Evolutionary conservation across 2,329 filamentous ascomycete species (phyloP).

Genomic region (Anisogramma anomala): DNA sequence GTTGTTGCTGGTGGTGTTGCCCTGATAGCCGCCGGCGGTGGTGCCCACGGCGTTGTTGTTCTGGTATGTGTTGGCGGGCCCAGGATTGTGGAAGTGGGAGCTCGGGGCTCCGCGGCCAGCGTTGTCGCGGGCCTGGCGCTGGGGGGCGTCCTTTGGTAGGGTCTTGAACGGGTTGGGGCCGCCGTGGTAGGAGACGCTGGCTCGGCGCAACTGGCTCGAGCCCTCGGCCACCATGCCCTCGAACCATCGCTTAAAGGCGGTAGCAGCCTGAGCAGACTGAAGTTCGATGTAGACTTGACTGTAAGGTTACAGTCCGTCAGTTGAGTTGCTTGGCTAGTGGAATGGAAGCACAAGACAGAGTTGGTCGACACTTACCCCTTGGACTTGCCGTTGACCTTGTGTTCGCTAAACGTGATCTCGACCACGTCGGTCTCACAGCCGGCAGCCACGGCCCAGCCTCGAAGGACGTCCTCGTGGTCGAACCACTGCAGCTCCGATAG

Average conservation of each 20-base stretch:
- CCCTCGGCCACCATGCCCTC: slow-evolving; percentile 47
- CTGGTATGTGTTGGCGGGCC: slow-evolving; percentile 25
- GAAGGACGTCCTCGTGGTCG: slow-evolving; percentile 90
- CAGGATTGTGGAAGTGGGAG: slow-evolving; percentile 33
- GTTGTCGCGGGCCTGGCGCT: slow-evolving; percentile 52
- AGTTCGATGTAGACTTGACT: slow-evolving; percentile 80
- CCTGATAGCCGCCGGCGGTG: slow-evolving; percentile 27
- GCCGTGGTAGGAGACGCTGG: slow-evolving; percentile 59
- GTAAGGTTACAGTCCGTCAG: slow-evolving; percentile 11
- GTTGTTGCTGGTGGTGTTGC: slow-evolving; percentile 25
- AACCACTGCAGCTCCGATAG: slow-evolving; percentile 93
- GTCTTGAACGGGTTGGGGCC: slow-evolving; percentile 84
- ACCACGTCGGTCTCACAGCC: slow-evolving; percentile 73
- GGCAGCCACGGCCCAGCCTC: slow-evolving; percentile 73
- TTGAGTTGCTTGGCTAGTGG: too few relatives aligned
- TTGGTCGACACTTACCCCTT: slow-evolving; percentile 59
- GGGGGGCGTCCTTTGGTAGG: slow-evolving; percentile 75
- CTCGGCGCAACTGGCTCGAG: slow-evolving; percentile 48
- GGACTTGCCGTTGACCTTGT: slow-evolving; percentile 98
- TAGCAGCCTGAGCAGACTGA: slow-evolving; percentile 69
- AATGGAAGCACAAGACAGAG: slow-evolving; percentile 6
- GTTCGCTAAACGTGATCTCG: slow-evolving; percentile 93
- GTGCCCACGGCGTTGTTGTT: slow-evolving; percentile 35
- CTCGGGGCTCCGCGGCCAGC: slow-evolving; percentile 40
- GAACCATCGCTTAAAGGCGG: slow-evolving; percentile 71